Evolutionary conservation across 2,329 filamentous ascomycete genomes (phyloP), one percentile per base, ranked within the genome.

Genomic region (Verruconis gallopava): DNA sequence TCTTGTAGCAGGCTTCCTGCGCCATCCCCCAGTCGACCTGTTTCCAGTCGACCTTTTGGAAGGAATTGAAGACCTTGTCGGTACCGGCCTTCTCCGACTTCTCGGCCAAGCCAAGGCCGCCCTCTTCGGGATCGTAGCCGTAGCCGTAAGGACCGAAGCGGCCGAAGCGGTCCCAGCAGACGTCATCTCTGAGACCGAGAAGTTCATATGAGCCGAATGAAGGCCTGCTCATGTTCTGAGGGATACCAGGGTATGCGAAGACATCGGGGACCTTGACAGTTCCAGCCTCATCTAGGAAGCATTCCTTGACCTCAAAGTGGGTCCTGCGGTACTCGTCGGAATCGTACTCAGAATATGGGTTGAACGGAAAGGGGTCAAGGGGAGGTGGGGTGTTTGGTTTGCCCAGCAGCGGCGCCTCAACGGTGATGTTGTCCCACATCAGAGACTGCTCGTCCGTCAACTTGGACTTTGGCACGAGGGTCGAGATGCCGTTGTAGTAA

Each of bases 221-320:
- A 30, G 66, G 65, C 13, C 60, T 57, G 11, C 64, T 59, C 55
- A 65, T 61, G 53, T 69, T 65, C 48, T 68, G 64, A 19, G 67
- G 67, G 11, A 70, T 53, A 14, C 67, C 68, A 2, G 70, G 64
- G 50, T 82, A 85, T 1, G 75, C 79, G 53, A 75, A 81, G 19
- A 82, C 59, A 47, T 79, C 72, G 1, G 80, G 80, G 0, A 69
- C 68, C 1, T 61, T 51, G 3, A 78, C 56, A 21, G 64, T 73
- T 34, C 74, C 68, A 12, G 72, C 68, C 15, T 65, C 62, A 50
- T 84, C 78, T 21, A 84, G 63, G 50, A 71, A 82, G 60, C 80
- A 85, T 5, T 66, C 64, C 47, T 73, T 63, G 12, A 79, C 71
- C 14, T 65, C 61, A 41, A 71, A 62, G 49, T 75, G 65, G 32